These are phyloP conservation scores for Orbilia oligospora DNA, from an alignment of 2,329 filamentous ascomycete species.

Conservation along the genomic window DNA sequence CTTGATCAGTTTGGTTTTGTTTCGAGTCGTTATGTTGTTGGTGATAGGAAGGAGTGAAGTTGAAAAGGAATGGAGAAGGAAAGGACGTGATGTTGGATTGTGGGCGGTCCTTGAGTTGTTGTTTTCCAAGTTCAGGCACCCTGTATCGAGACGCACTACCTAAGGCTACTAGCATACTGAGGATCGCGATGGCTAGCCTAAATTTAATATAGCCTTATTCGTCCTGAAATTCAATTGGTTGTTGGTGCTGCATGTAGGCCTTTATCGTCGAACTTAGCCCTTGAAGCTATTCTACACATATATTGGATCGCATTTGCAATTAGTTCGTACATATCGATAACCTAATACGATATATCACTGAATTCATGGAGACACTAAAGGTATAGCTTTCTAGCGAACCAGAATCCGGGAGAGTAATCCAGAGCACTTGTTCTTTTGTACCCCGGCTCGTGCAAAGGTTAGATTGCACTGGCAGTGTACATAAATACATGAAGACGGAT, in stretches of 20 bases:
- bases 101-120: slow-evolving; percentile 31
- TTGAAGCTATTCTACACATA: no score
- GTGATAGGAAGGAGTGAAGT: slow-evolving; percentile 5
- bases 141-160: background rate
- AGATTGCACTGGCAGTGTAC: background rate
- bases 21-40: background rate
- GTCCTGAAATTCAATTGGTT: no score
- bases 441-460: no score
- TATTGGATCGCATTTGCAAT: no score
- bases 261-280: no score
- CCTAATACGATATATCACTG: no score
- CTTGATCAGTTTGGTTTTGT: background rate
- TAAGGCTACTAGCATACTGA: background rate
- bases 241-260: background rate
- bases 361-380: no score
- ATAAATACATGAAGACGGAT: background rate
- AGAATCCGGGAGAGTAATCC: no score
- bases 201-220: background rate
- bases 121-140: slow-evolving; percentile 27
- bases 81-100: slow-evolving; percentile 48
- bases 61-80: slow-evolving; percentile 3
- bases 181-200: no score
- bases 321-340: no score
- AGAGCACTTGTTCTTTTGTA: no score
- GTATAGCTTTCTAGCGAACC: no score